A percentile compares a stretch with the other conserved stretches of the same genome.
Evolutionary conservation across 768 basidiomycete genomes (phyloP).

Genomic region (Collybiopsis confluens): DNA sequence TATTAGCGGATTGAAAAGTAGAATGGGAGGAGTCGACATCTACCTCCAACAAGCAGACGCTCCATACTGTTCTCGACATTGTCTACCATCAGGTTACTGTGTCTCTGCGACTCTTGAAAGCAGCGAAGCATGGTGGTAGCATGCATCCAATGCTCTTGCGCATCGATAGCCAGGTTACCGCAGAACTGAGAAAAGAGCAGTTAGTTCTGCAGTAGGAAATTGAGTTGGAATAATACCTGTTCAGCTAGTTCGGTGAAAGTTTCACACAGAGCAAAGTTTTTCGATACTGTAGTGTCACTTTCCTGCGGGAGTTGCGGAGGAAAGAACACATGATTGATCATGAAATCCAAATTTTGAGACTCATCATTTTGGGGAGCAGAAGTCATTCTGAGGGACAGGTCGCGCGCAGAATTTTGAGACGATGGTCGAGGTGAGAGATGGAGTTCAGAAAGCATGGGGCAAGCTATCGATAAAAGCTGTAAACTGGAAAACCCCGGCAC

Average conservation of each 20-base stretch:
- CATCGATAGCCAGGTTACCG: neutral
- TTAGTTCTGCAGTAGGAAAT: neutral
- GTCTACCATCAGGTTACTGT: neutral
- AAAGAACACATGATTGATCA: conserved; percentile 25
- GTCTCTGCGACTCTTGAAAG: neutral
- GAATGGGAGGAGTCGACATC: neutral
- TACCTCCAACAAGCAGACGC: neutral
- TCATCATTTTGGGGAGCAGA: neutral
- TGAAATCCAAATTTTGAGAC: neutral
- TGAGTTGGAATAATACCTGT: neutral
- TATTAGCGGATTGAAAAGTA: neutral
- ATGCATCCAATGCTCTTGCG: neutral
- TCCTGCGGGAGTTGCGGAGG: conserved; percentile 23
- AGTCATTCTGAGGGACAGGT: neutral
- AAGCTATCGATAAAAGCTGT: too few species aligned
- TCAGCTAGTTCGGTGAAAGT: neutral
- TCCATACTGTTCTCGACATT: neutral
- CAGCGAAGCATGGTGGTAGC: neutral
- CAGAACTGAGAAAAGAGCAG: neutral
- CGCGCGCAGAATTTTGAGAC: neutral
- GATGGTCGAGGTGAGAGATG: neutral
- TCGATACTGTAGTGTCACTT: conserved; percentile 14
- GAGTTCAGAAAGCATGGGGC: neutral
- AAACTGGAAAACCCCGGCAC: too few species aligned
- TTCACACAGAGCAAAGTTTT: neutral